Percentiles rank a stretch among this genome's conserved stretches.
phyloP scores from a whole-genome alignment of 441 rosid species.

The Manihot esculenta region DNA sequence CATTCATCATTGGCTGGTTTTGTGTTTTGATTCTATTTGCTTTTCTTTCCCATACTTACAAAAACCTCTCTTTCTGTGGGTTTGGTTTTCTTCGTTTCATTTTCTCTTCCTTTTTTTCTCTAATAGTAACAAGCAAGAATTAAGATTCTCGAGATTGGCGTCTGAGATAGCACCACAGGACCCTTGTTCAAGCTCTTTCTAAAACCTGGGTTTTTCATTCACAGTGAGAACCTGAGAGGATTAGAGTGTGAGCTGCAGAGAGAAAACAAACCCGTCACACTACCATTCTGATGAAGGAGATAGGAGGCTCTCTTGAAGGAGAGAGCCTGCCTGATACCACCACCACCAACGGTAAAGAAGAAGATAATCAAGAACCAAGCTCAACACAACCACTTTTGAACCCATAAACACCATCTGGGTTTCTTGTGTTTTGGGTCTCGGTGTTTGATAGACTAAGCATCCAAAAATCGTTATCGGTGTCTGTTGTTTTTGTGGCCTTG shows the following conservation, averaged over 20 bases:
- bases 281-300: slow-evolving; percentile 47
- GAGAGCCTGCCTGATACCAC: slow-evolving; percentile 56
- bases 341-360: slow-evolving; percentile 18
- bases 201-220: neutral
- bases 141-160: slow-evolving; percentile 56
- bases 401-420: slow-evolving; percentile 14
- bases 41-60: neutral
- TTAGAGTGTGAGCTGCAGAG: neutral
- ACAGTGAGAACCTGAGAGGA: neutral
- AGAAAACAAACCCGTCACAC: neutral
- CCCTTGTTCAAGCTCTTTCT: slow-evolving; percentile 3
- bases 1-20: slow-evolving; percentile 21
- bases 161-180: slow-evolving; percentile 36
- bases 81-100: slow-evolving; percentile 13
- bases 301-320: slow-evolving; percentile 66
- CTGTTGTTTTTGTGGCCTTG: slow-evolving; percentile 14
- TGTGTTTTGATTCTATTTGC: slow-evolving; percentile 17
- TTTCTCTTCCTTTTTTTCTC: neutral
- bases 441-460: neutral
- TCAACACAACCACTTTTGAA: neutral
- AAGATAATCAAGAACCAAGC: slow-evolving; percentile 23
- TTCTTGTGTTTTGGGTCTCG: slow-evolving; percentile 4
- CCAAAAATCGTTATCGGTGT: slow-evolving; percentile 9
- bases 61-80: slow-evolving; percentile 22
- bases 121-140: neutral